Base-by-base conservation (phyloP, 2,329 filamentous ascomycete genomes). In the Trichophyton equinum region DNA sequence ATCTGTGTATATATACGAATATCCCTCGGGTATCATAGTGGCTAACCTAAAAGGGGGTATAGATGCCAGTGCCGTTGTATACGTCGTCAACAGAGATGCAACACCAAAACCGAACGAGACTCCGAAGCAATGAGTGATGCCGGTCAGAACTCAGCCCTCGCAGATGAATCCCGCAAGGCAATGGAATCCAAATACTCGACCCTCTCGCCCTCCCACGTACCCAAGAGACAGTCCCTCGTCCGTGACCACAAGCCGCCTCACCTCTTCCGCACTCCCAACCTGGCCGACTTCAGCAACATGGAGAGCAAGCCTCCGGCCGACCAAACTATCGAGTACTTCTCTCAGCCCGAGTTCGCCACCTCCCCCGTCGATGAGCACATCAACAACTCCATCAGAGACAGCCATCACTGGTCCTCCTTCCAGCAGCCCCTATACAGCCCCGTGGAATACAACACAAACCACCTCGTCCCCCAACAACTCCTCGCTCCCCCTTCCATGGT, bases 51-150 rank as follows among this genome's bases (percentile, higher is more conserved):
- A 20, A 38, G 27, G 27, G 27, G 27, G 33, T 38, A 59, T 38
- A 75, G 74, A 75, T 61, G 67, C 65, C 25, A 69, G 64, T 56
- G 70, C 72, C 56, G 62, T 73, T 4, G 68, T 75, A 15, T 76
- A 74, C 63, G 71, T 75, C 20, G 64, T 70, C 58, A 73, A 75
- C 62, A 67, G 71, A 30, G 72, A 73, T 18, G 71, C 67, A 57
- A 57, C 42, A 46, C 40, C 40, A 63, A 61, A 60, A 9, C 49
- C 38, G 60, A 63, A 40, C 60, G 57, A 22, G 62, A 63, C 13
- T 61, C 62, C 3, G 62, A 61, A 40, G 59, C 55, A 44, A 40
- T 59, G 51, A 59, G 59, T 15, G 60, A 61, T 36, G 57, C 49
- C n/a, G 60, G 60, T 13, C 33, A 46, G 33, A 38, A 27, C 27